Evolutionary conservation across 176 grass and related monocot species (phyloP), one percentile per base, ranked within the genome.

Genomic region (Avena insularis): DNA sequence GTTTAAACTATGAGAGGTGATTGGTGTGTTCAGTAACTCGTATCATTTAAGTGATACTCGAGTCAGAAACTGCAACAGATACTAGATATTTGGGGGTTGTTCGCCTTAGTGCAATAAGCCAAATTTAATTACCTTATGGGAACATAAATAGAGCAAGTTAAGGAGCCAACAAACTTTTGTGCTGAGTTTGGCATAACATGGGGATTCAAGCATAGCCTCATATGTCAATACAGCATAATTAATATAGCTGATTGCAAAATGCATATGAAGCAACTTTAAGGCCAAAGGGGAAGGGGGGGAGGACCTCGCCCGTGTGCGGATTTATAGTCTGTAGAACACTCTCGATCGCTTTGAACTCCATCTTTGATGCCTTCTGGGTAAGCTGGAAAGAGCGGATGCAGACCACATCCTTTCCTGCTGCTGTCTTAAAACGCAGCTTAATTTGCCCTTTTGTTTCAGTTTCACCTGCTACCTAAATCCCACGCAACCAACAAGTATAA

Each of bases 301-400:
- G 27, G 58, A 94, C 92, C 93, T 94, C 95, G 73, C 96, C 93
- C 21, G 90, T 94, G 83, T 98, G 93, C 79, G 96, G 96, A 90
- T 96, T 98, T 86, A 98, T 96, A 75, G 93, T 96, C 88, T 98
- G 96, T 9, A 98, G 93, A 74, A 96, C 93, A 1, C 96, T 98
- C 86, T 98, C 96, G 7, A 98, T 95, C 58, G 93, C 96, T 78
- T 98, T 98, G 75, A 98, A 98, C 87, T 98, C 96, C 96, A 98
- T 96, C 86, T 98, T 96, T 6, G 96, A 94, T 77, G 96, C 93
- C 77, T 98, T 98, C 71, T 98, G 96, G 20, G 96, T 94, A 84
- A 98, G 93, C 88, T 98, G 93, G 86, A 98, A 98, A 45, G 96
- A 98, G 17, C 96, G 89, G 58, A 98, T 98, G 81, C 97, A 96